Base-by-base conservation (phyloP, 495 filamentous ascomycete genomes). In the Annulohypoxylon stygium region DNA sequence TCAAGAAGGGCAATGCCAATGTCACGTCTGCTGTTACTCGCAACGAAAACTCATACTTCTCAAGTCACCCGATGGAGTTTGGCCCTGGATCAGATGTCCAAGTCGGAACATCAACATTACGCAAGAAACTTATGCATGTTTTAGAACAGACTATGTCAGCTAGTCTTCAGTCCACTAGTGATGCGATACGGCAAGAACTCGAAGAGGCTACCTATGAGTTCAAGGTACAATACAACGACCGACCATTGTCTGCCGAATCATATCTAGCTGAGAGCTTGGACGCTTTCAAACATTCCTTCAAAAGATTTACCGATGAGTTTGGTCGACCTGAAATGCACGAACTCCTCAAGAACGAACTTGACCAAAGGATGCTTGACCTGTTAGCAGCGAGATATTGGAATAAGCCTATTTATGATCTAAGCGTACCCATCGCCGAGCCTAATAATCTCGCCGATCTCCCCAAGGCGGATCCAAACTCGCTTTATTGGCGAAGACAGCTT, bases 221-320 rank as follows among this genome's bases (percentile, higher is more conserved):
- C 87, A 99, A 98, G 78, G 97, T 99, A 18, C 97, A 99, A 80
- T 99, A 99, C 82, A 99, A 98, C 77, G 97, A 99, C 77, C 89
- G 96, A 25, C 93, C 95, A 18, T 83, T 99, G 51, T 96, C 93
- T 69, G 97, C 96, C 0, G 97, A 98, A 79, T 95, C 95, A 11
- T 98, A 99, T 74, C 86, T 99, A 12, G 97, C 96, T 3, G 96
- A 97, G 72, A 95, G 91, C 74, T 85, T 99, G 1, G 96, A 99
- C 78, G 89, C 90, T 12, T 98, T 99, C 86, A 99, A 99, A 84
- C 96, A 98, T 81, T 93, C 93, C 0, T 98, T 98, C 83, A 97
- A 97, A 80, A 91, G 89, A 65, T 97, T 98, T 77, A 88, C 94
- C 1, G 93, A 97, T 71, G 84, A 87, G 33, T 99, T 99, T 78